These are phyloP conservation scores for Arabidopsis hybrid DNA, from an alignment of 441 rosid species.

Conservation along the genomic window DNA sequence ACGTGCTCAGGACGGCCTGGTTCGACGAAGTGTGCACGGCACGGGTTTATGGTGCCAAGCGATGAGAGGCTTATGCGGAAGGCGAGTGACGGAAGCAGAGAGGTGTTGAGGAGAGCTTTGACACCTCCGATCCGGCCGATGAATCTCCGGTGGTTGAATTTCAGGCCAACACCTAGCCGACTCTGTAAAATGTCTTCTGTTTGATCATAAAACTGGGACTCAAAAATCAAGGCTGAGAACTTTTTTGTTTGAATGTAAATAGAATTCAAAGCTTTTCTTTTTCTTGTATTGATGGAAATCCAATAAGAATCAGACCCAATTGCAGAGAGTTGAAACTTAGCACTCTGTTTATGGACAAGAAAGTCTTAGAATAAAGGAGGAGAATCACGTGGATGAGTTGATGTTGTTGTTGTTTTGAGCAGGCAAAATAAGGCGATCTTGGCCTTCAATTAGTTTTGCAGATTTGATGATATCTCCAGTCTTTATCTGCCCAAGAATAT, in stretches of 20 bases:
- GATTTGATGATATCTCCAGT: constrained; percentile 81
- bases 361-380: neutral
- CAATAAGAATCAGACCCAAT: constrained; percentile 30
- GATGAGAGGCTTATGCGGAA: constrained; percentile 38
- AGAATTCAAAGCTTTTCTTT: constrained; percentile 7
- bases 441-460: constrained; percentile 79
- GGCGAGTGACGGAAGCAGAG: constrained; percentile 40
- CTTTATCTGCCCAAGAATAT: constrained; percentile 80
- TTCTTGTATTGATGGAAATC: constrained; percentile 5
- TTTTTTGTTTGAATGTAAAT: constrained; percentile 33
- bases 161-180: constrained; percentile 41
- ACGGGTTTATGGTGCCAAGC: constrained; percentile 41
- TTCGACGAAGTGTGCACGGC: constrained; percentile 35
- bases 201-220: constrained; percentile 17
- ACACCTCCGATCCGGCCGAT: constrained; percentile 39
- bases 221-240: constrained; percentile 4
- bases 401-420: constrained; percentile 42
- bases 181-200: constrained; percentile 42
- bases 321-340: constrained; percentile 7
- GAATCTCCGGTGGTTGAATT: constrained; percentile 46
- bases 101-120: constrained; percentile 39
- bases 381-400: constrained; percentile 36
- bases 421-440: constrained; percentile 78
- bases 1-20: constrained; percentile 46
- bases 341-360: constrained; percentile 22